Evolutionary conservation across 1,284 basidiomycete species (phyloP), one percentile per base, ranked within the genome.

Genomic region (Xerocomus amazonicus): DNA sequence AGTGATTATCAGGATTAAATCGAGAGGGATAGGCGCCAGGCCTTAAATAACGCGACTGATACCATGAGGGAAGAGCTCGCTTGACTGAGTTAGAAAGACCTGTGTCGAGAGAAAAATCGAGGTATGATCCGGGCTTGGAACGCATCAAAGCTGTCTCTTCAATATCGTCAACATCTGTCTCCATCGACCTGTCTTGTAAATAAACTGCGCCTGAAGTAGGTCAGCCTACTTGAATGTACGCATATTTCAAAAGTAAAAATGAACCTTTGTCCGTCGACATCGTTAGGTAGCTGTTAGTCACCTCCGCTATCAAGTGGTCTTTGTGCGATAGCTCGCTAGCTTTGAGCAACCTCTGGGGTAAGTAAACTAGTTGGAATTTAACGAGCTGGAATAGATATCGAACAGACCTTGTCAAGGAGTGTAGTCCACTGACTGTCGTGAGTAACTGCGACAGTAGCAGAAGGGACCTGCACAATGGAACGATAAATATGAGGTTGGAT

Each of bases 311-410:
- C 6, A 53, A 43, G 9, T 28, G 34, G 2, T 45, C 41, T 19
- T 48, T 36, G 33, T 37, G 39, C 37, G 40, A 46, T n/a, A 48
- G n/a, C 3, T 49, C 54, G n/a, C 12, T 29, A 14, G 14, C 26
- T 1, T 33, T n/a, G 28, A 55, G 28, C 3, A 46, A 23, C 44
- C 43, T 49, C 50, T 56, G 4, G 10, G 19, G 26, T n/a, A n/a
- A 31, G 27, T 2, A 19, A 6, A 17, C 19, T n/a, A 29, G 19
- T 35, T 12, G 4, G 19, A 4, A 27, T 5, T 34, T n/a, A 17
- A 13, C 29, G 3, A 17, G 10, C 6, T 12, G 13, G 16, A 29
- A 32, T 1, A 10, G 28, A 45, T 26, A 33, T 23, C 12, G n/a
- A 9, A 50, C 4, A 23, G 19, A 23, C 19, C 19, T 23, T 23